Evolutionary conservation across 306 rosid genomes (phyloP), one percentile per base, ranked within the genome.

Genomic region (Casuarina cunninghamiana): DNA sequence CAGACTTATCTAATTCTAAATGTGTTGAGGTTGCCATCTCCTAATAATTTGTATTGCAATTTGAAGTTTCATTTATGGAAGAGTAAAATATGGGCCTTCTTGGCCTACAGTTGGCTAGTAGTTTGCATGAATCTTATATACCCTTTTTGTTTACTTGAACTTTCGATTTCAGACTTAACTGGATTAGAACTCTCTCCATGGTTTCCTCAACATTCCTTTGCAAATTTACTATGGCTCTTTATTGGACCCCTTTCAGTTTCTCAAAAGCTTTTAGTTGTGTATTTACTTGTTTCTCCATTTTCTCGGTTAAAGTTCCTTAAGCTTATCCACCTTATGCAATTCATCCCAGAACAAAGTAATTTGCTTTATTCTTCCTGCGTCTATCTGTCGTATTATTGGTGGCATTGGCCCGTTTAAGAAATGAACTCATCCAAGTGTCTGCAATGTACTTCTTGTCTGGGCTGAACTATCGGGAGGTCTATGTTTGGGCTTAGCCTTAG

Each of bases 31-130:
- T 21, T 16, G 49, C 67, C 41, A 4, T 75, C 57, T 72, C 54
- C 53, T 17, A 19, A 69, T 62, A 5, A 69, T 63, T 78, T 65
- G 9, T 57, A 43, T 70, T 66, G 43, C 39, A 77, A 74, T 65
- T 70, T 26, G 74, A 46, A 2, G 48, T 12, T 21, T n/a, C 10
- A 41, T 78, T 5, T 9, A 57, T 57, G 65, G 21, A 57, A 57
- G 26, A 19, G 26, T 2, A 26, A 26, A 55, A 21, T 19, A 50
- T 3, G 66, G 72, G 67, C 53, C 45, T 69, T 1, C 4, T 0
- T 38, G 43, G 19, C 61, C 73, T 65, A 65, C 60, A 21, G 16
- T 37, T n/a, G 10, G 32, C 38, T 9, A 17, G 44, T 61, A 73
- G 37, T 62, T 53, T 54, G 60, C 51, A 1, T 77, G 58, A 53